Evolutionary conservation across 352 stramenopile species (phyloP).

Genomic region (Pythium rhizo-oryzae): DNA sequence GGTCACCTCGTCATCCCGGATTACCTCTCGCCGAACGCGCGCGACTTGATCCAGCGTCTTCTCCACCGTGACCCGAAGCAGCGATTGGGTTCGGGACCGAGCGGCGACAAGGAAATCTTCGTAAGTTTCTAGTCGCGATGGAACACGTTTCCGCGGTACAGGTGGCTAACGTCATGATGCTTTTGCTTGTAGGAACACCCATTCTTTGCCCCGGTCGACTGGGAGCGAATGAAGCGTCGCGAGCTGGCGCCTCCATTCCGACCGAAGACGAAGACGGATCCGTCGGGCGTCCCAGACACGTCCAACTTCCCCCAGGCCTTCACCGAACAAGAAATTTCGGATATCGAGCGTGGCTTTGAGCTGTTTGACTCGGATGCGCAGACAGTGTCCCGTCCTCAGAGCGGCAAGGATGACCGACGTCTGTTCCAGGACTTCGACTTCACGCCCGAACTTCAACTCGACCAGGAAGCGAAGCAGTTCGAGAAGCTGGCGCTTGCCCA

Average conservation of each 20-base stretch:
- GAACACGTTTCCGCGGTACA: too few species aligned
- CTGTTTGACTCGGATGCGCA: constrained; percentile 50
- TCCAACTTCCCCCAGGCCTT: constrained; percentile 88
- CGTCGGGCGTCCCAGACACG: constrained; percentile 73
- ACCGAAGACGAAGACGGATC: constrained; percentile 79
- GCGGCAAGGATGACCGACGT: constrained; percentile 58
- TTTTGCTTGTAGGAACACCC: constrained; percentile 44
- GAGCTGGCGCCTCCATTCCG: constrained; percentile 84
- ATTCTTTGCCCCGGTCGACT: constrained; percentile 88
- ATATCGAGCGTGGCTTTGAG: constrained; percentile 82
- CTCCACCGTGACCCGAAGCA: constrained; percentile 83
- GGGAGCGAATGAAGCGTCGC: constrained; percentile 78
- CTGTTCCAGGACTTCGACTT: constrained; percentile 90
- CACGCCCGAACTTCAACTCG: constrained; percentile 76
- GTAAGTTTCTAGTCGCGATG: too few species aligned
- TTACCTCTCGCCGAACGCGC: constrained; percentile 73
- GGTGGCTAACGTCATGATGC: constrained; percentile 10
- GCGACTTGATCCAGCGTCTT: constrained; percentile 82
- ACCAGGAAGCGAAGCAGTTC: constrained; percentile 85
- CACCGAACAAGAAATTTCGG: constrained; percentile 86
- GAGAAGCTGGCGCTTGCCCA: constrained; percentile 80
- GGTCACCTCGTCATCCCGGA: constrained; percentile 81
- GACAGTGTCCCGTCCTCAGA: constrained; percentile 60
- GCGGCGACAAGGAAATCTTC: constrained; percentile 83
- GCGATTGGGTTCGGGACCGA: constrained; percentile 70